phyloP scores from a whole-genome alignment of 148 eudicot species.

The Camellia sinensis region DNA sequence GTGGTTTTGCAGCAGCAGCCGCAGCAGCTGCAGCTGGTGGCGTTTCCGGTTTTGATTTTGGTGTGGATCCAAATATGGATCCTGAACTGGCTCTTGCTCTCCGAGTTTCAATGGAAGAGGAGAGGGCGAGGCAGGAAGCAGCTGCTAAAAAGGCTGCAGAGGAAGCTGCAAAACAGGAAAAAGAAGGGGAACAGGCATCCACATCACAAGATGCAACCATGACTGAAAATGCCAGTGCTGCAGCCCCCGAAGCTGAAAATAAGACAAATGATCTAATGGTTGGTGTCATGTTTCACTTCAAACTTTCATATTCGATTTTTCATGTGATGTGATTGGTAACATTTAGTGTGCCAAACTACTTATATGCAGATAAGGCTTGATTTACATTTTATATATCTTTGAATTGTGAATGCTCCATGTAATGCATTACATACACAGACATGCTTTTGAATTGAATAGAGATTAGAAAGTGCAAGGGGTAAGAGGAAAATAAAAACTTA shows the following conservation, averaged over 20 bases:
- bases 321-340: not conserved
- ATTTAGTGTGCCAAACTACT: not conserved
- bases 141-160: conserved; percentile 98
- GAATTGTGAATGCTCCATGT: not conserved
- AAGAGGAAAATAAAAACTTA: not conserved
- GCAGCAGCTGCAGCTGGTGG: conserved; percentile 96
- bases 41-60: conserved; percentile 90
- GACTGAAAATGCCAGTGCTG: conserved; percentile 67
- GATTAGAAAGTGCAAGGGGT: not conserved
- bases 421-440: not conserved
- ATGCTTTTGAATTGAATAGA: not conserved
- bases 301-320: not conserved
- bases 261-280: conserved; percentile 66
- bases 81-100: conserved; percentile 99
- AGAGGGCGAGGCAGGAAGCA: conserved; percentile 98
- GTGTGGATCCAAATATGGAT: conserved; percentile 97
- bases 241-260: conserved; percentile 53
- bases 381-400: not conserved
- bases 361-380: not conserved
- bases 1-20: conserved; percentile 91
- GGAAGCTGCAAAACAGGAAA: conserved; percentile 60
- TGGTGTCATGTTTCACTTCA: not conserved
- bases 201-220: conserved; percentile 75
- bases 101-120: conserved; percentile 98
- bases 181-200: conserved; percentile 61